phyloP scores from a whole-genome alignment of 148 eudicot genomes.

The Nepenthes gracilis region DNA sequence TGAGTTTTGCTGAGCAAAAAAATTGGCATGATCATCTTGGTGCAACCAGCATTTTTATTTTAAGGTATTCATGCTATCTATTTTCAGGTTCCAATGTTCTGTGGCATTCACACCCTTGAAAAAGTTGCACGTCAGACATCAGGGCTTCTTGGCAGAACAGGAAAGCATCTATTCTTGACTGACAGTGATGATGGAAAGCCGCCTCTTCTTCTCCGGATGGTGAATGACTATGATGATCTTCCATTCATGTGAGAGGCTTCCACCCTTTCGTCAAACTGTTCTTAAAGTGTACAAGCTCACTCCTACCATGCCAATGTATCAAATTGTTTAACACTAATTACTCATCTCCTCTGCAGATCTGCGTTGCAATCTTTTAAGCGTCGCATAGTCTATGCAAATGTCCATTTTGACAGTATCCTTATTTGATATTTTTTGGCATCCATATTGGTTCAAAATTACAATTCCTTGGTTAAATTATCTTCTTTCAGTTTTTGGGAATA shows the following conservation, averaged over 20 bases:
- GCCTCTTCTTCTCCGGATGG: conserved; percentile 82
- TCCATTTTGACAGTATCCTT: conserved; percentile 79
- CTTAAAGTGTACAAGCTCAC: neutral
- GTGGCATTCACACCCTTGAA: conserved; percentile 62
- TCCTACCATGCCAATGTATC: neutral
- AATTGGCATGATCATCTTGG: too few species aligned
- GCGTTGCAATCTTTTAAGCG: conserved; percentile 74
- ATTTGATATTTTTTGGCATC: neutral
- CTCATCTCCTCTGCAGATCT: conserved; percentile 38
- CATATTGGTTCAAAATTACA: neutral
- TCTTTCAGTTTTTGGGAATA: neutral
- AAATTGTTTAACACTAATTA: neutral
- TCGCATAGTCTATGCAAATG: conserved; percentile 75
- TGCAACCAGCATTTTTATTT: too few species aligned
- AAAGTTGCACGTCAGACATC: conserved; percentile 45
- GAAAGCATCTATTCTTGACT: conserved; percentile 64
- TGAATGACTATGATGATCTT: conserved; percentile 45
- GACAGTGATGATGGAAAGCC: conserved; percentile 54
- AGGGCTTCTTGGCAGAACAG: conserved; percentile 65
- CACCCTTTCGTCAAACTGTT: neutral
- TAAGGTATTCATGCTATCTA: too few species aligned
- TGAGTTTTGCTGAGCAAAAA: too few species aligned
- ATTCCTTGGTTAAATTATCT: too few species aligned
- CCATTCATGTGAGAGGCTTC: conserved; percentile 57
- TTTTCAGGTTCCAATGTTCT: conserved; percentile 63